Evolutionary conservation across 768 basidiomycete species (phyloP).

Genomic region (Tulasnella calospora): DNA sequence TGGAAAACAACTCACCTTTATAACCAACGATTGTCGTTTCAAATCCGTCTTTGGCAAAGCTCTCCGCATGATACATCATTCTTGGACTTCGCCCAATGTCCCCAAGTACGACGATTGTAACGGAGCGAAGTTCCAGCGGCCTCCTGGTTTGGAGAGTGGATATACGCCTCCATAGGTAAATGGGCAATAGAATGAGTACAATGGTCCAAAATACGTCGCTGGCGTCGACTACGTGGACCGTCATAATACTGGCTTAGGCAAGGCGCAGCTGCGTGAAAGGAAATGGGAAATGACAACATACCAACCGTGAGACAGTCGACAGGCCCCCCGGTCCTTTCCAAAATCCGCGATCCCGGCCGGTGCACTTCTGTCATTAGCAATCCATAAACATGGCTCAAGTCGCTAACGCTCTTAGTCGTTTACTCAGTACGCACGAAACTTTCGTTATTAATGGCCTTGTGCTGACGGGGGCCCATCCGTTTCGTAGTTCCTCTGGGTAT

Average conservation of each 20-base stretch:
- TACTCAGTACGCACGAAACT: not conserved
- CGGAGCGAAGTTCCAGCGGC: constrained; percentile 41
- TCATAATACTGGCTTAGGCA: not conserved
- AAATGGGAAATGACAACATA: not conserved
- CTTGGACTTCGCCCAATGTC: constrained; percentile 94
- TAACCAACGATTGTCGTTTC: constrained; percentile 81
- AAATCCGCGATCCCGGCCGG: constrained; percentile 64
- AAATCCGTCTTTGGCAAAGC: constrained; percentile 76
- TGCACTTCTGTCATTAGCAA: constrained; percentile 57
- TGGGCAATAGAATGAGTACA: not conserved
- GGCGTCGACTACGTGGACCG: constrained; percentile 10
- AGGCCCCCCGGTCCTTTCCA: constrained; percentile 64
- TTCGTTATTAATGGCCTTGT: not conserved
- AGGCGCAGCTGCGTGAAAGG: not conserved
- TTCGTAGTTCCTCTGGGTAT: constrained; percentile 61
- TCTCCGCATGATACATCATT: constrained; percentile 98
- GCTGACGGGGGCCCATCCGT: not conserved
- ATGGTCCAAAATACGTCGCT: constrained; percentile 14
- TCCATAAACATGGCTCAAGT: constrained; percentile 19
- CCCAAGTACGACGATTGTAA: constrained; percentile 88
- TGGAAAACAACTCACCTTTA: constrained; percentile 49
- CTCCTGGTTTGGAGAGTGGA: not conserved
- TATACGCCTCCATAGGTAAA: constrained; percentile 1
- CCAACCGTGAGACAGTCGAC: not conserved
- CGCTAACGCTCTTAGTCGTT: constrained; percentile 1